These are phyloP conservation scores for Corylus heterophylla DNA, from an alignment of 306 rosid genomes.

Conservation along the genomic window DNA sequence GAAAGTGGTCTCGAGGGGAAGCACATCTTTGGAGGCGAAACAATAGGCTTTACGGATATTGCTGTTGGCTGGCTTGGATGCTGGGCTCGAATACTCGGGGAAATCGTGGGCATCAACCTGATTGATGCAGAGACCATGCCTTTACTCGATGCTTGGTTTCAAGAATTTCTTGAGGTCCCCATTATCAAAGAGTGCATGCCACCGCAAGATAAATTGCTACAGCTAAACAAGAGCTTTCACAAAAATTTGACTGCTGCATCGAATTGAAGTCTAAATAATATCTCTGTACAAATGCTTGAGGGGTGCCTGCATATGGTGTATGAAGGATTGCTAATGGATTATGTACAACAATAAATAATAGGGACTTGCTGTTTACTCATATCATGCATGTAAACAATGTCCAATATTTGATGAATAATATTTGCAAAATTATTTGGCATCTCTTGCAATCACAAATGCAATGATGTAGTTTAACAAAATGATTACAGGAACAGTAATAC, in stretches of 20 bases:
- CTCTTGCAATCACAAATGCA: neutral
- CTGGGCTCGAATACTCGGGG: conserved; percentile 33
- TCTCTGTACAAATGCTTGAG: neutral
- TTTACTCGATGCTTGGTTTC: conserved; percentile 40
- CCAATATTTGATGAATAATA: neutral
- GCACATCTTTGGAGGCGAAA: conserved; percentile 46
- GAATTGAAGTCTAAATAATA: conserved; percentile 23
- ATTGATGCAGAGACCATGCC: conserved; percentile 41
- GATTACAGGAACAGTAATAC: neutral
- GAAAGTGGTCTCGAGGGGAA: conserved; percentile 44
- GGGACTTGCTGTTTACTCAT: neutral
- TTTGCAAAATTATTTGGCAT: neutral
- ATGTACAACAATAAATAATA: neutral
- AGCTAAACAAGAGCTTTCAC: conserved; percentile 25
- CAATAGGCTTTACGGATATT: conserved; percentile 47
- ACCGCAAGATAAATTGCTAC: conserved; percentile 37
- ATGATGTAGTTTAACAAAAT: neutral
- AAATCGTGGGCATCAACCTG: conserved; percentile 33
- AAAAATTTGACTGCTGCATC: conserved; percentile 31
- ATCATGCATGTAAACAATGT: neutral
- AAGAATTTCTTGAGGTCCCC: conserved; percentile 33
- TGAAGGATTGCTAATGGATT: neutral
- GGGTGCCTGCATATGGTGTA: neutral
- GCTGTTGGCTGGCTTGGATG: conserved; percentile 46
- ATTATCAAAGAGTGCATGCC: conserved; percentile 41